Evolutionary conservation across 106 monocot species (phyloP).

Genomic region (Ottelia alismoides): DNA sequence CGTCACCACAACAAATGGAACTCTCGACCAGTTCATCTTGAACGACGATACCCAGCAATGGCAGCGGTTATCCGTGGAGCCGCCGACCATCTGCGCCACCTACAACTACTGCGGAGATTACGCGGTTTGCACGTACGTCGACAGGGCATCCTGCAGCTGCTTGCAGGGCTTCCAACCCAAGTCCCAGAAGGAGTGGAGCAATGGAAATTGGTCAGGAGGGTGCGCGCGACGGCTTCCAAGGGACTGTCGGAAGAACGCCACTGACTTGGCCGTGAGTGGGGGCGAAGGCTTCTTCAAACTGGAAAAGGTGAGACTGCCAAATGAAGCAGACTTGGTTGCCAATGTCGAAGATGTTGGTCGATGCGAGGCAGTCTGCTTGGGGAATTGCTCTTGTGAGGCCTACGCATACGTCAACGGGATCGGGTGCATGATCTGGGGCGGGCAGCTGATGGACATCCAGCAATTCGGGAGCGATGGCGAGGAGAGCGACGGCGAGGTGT

Average conservation of each 20-base stretch:
- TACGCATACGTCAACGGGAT: slow-evolving; percentile 1
- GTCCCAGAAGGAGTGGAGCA: not conserved
- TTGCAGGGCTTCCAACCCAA: not conserved
- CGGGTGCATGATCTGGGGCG: not conserved
- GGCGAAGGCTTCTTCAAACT: not conserved
- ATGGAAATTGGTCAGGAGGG: not conserved
- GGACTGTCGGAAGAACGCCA: not conserved
- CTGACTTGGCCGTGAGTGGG: not conserved
- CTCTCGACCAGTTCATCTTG: not conserved
- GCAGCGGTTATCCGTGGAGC: not conserved
- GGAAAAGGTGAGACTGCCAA: not conserved
- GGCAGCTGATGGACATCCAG: not conserved
- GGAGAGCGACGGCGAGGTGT: not conserved
- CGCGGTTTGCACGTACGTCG: not conserved
- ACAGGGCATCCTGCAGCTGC: not conserved
- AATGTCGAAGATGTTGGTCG: not conserved
- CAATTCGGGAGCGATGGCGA: not conserved
- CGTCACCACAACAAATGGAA: not conserved
- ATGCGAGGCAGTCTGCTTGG: not conserved
- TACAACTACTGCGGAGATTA: not conserved
- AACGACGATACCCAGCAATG: not conserved
- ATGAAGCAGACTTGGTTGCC: not conserved
- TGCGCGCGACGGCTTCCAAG: not conserved
- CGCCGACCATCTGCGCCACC: not conserved
- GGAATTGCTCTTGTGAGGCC: not conserved